A percentile compares a stretch with the other conserved stretches of the same genome.
Evolutionary conservation across 331 rosid species (phyloP).

Genomic region (Malus hybrid): DNA sequence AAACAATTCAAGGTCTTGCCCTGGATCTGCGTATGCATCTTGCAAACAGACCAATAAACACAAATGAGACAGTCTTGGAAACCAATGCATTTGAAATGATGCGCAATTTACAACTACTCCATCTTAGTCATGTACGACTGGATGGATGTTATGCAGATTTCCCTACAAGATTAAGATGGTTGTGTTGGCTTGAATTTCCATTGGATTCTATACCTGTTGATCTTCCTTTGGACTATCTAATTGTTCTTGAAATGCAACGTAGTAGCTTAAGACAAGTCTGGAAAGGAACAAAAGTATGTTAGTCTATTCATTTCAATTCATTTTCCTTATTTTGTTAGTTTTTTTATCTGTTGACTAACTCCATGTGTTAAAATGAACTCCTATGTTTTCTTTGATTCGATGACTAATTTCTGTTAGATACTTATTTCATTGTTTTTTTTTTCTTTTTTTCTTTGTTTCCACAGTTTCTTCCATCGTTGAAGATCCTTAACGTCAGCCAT

Average conservation of each 20-base stretch:
- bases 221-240: not conserved
- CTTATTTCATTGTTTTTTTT: not conserved
- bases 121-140: not conserved
- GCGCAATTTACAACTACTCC: not conserved
- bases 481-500: constrained; percentile 5
- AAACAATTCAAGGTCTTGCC: not conserved
- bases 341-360: too few relatives aligned
- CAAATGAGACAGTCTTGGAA: not conserved
- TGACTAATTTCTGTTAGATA: too few relatives aligned
- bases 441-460: not conserved
- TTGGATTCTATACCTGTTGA: not conserved
- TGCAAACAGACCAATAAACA: not conserved
- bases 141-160: not conserved
- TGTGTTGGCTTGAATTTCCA: not conserved
- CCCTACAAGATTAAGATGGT: not conserved
- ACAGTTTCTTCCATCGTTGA: not conserved
- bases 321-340: too few relatives aligned
- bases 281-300: not conserved
- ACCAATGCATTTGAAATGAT: not conserved
- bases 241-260: constrained; percentile 7
- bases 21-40: not conserved
- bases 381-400: too few relatives aligned
- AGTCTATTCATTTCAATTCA: not conserved
- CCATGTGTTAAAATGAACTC: too few relatives aligned
- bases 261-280: not conserved